These are phyloP conservation scores for Penicillium bovifimosum DNA, from an alignment of 495 filamentous ascomycete species.

Conservation along the genomic window DNA sequence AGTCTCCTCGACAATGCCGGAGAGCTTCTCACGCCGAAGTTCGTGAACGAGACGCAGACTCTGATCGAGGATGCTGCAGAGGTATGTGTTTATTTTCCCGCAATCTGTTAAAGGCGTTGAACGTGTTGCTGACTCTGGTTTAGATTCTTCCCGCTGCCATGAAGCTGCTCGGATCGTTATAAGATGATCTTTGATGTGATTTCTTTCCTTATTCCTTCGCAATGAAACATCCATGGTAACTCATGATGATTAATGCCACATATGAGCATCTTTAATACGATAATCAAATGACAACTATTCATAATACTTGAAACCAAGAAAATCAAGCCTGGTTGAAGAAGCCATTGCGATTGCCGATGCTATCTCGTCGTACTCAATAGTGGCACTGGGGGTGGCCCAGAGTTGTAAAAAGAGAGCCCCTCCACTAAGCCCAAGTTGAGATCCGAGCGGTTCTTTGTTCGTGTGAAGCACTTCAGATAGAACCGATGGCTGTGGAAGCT, in stretches of 20 bases:
- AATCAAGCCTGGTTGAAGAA: neutral
- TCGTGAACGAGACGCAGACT: constrained; percentile 42
- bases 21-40: constrained; percentile 36
- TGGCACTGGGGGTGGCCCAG: neutral
- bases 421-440: neutral
- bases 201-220: neutral
- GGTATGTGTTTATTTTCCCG: constrained; percentile 28
- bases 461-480: neutral
- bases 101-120: neutral
- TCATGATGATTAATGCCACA: constrained; percentile 8
- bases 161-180: constrained; percentile 28
- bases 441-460: neutral
- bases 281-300: constrained; percentile 5
- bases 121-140: constrained; percentile 9
- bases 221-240: constrained; percentile 2
- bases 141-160: constrained; percentile 28
- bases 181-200: neutral
- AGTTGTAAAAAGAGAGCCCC: too few relatives aligned
- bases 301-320: neutral
- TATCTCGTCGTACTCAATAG: neutral
- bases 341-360: neutral
- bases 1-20: constrained; percentile 34
- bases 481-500: neutral
- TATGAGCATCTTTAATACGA: constrained; percentile 12
- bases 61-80: constrained; percentile 47